Evolutionary conservation across 768 basidiomycete genomes (phyloP).

Genomic region (Krasilnikovozyma curviuscula): DNA sequence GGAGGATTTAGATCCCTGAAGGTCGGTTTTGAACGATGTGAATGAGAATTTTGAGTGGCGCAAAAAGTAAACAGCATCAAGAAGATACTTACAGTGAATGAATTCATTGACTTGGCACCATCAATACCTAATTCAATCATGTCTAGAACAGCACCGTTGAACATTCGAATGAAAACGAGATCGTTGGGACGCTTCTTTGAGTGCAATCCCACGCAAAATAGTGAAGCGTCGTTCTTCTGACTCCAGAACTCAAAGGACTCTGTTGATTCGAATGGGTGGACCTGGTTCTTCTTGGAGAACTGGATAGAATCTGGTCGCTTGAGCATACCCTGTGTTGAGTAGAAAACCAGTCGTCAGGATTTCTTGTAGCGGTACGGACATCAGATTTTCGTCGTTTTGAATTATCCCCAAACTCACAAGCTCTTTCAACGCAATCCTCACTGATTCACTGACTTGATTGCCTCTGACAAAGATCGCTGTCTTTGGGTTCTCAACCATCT

Average conservation of each 20-base stretch:
- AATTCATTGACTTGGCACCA: slow-evolving; percentile 52
- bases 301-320: slow-evolving; percentile 79
- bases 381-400: too few relatives aligned
- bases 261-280: slow-evolving; percentile 74
- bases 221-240: slow-evolving; percentile 75
- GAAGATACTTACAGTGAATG: slow-evolving; percentile 49
- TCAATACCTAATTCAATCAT: slow-evolving; percentile 91
- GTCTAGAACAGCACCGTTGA: slow-evolving; percentile 65
- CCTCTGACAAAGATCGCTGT: slow-evolving; percentile 80
- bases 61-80: neutral
- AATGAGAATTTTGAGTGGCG: neutral
- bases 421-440: slow-evolving; percentile 69
- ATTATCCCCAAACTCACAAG: slow-evolving; percentile 48
- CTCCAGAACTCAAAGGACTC: slow-evolving; percentile 78
- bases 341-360: too few relatives aligned
- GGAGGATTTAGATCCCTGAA: slow-evolving; percentile 66
- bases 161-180: slow-evolving; percentile 68
- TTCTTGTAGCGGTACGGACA: too few relatives aligned
- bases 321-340: slow-evolving; percentile 80
- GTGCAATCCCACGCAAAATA: slow-evolving; percentile 77
- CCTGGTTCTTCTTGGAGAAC: slow-evolving; percentile 79
- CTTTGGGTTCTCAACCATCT: slow-evolving; percentile 66
- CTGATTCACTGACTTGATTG: slow-evolving; percentile 59
- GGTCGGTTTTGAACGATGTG: too few relatives aligned
- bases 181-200: slow-evolving; percentile 87